A percentile compares a stretch with the other conserved stretches of the same genome.
Conservation (phyloP, 805 yeast species). For the Lipomyces chichibuensis region DNA sequence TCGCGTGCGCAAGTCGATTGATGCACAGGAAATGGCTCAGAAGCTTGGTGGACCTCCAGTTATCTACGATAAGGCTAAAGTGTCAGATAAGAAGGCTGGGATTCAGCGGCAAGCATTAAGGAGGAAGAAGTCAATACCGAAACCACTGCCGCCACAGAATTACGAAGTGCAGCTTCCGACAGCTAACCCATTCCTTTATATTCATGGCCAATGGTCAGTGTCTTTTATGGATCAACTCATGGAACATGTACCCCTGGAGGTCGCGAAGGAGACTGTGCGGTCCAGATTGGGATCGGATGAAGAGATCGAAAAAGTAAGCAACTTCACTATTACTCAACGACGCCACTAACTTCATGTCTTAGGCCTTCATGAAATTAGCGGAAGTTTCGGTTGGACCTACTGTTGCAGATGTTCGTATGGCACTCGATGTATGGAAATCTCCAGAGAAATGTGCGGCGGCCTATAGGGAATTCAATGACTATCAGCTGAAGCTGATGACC, state of each 20-base stretch:
- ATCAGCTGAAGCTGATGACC: constrained; percentile 5
- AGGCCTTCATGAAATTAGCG: constrained; percentile 11
- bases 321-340: not conserved
- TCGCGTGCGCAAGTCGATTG: constrained; percentile 21
- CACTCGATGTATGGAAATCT: constrained; percentile 7
- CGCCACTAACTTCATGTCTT: not conserved
- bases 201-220: constrained; percentile 18
- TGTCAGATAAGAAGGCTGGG: constrained; percentile 27
- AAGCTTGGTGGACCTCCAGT: constrained; percentile 24
- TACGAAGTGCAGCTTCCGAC: constrained; percentile 5
- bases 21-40: constrained; percentile 21
- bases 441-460: constrained; percentile 3
- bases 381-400: constrained; percentile 4
- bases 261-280: constrained; percentile 9
- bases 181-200: constrained; percentile 22
- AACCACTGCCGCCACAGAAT: constrained; percentile 17
- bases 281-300: constrained; percentile 8
- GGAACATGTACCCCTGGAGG: constrained; percentile 17
- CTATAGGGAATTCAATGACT: constrained; percentile 7
- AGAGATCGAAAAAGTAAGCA: not conserved
- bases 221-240: constrained; percentile 17
- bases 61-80: constrained; percentile 25
- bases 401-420: constrained; percentile 9
- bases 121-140: constrained; percentile 15
- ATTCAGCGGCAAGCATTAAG: constrained; percentile 19